Evolutionary conservation across 352 stramenopile genomes (phyloP).

Genomic region (Globisporangium megalacanthum): DNA sequence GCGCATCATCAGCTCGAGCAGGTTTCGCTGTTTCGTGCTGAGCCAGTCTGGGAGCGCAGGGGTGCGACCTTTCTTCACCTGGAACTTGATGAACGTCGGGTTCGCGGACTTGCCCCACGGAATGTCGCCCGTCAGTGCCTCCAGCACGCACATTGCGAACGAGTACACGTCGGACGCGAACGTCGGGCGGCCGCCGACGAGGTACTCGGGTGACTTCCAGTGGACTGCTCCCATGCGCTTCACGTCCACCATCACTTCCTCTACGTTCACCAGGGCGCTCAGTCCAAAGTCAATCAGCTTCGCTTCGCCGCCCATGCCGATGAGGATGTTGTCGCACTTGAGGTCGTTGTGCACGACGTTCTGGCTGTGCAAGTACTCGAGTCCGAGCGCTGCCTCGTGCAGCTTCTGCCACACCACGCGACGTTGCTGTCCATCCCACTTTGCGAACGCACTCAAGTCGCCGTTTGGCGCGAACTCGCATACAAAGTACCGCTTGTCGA

Average conservation of each 20-base stretch:
- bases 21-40: conserved; percentile 1
- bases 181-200: not conserved
- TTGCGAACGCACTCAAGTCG: not conserved
- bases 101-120: not conserved
- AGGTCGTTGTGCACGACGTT: conserved; percentile 17
- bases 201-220: conserved; percentile 2
- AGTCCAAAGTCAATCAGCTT: conserved; percentile 10
- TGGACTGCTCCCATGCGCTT: conserved; percentile 1
- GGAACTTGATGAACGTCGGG: not conserved
- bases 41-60: not conserved
- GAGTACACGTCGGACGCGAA: conserved; percentile 2
- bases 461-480: conserved; percentile 2
- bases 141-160: conserved; percentile 31
- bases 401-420: conserved; percentile 11
- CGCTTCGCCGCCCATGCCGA: conserved; percentile 9
- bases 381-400: conserved; percentile 20
- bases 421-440: not conserved
- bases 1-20: conserved; percentile 4
- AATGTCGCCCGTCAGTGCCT: not conserved
- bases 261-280: not conserved
- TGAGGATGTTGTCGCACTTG: conserved; percentile 4
- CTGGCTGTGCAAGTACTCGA: conserved; percentile 20
- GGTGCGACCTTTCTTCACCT: not conserved
- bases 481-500: conserved; percentile 2
- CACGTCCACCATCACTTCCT: conserved; percentile 4